Conservation (phyloP, 2,329 filamentous ascomycete species). For the Pseudogymnoascus sp. region DNA sequence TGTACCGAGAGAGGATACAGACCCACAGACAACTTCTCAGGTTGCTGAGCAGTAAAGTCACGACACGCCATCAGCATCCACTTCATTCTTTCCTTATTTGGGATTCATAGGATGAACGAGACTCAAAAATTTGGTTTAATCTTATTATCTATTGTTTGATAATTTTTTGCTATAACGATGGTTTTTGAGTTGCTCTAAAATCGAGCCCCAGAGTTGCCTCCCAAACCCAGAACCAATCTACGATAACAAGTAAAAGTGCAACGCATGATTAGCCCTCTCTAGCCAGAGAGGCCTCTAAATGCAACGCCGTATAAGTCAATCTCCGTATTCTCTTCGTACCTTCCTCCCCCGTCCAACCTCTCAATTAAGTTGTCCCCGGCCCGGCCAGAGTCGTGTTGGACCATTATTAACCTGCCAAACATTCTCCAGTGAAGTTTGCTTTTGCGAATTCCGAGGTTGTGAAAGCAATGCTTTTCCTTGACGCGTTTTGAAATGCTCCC, state of each 20-base stretch:
- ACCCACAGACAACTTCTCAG: background rate
- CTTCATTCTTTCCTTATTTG: conserved; percentile 5
- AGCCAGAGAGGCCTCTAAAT: conserved; percentile 5
- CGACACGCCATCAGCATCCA: conserved; percentile 3
- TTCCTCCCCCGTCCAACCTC: background rate
- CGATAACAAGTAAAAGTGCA: background rate
- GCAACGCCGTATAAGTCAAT: background rate
- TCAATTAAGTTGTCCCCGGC: background rate
- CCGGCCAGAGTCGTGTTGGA: background rate
- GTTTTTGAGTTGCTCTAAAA: background rate
- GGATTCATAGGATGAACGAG: conserved; percentile 4
- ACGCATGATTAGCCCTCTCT: background rate
- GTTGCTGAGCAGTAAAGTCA: background rate
- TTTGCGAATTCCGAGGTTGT: background rate
- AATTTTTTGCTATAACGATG: background rate
- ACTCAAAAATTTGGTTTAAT: background rate
- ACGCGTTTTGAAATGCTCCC: background rate
- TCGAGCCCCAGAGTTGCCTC: background rate
- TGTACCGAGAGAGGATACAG: background rate
- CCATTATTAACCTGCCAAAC: background rate
- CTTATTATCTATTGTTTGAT: conserved; percentile 6
- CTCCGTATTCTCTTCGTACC: background rate
- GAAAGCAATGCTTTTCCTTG: background rate
- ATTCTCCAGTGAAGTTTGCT: background rate
- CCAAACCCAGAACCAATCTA: background rate